Evolutionary conservation across 2,329 filamentous ascomycete species (phyloP).

Genomic region (Cladosporium sp.): DNA sequence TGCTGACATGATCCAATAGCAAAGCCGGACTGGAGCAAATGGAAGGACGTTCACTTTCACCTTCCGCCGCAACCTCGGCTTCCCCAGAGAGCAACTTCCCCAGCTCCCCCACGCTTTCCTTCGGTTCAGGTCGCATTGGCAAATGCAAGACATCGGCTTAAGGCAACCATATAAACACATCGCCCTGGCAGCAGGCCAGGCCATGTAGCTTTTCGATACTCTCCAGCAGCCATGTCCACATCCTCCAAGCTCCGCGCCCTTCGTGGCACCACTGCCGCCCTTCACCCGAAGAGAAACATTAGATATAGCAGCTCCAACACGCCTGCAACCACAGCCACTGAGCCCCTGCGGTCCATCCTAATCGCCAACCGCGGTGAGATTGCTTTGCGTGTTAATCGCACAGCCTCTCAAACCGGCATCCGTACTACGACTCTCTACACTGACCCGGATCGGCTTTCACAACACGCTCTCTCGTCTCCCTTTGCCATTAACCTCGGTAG

Average conservation of each 20-base stretch:
- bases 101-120: background rate
- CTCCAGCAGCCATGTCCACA: slow-evolving; percentile 19
- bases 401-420: slow-evolving; percentile 82
- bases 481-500: slow-evolving; percentile 79
- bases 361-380: slow-evolving; percentile 98
- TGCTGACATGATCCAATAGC: no score
- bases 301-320: slow-evolving; percentile 13
- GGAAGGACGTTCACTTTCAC: no score
- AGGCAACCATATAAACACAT: background rate
- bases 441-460: slow-evolving; percentile 77
- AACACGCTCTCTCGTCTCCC: slow-evolving; percentile 81
- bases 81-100: no score
- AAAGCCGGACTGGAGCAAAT: no score
- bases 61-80: no score
- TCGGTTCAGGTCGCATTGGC: background rate
- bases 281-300: slow-evolving; percentile 18
- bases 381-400: slow-evolving; percentile 84
- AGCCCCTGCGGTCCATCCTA: slow-evolving; percentile 60
- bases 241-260: slow-evolving; percentile 20
- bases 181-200: background rate
- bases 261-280: slow-evolving; percentile 16
- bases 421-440: slow-evolving; percentile 93
- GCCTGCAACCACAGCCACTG: slow-evolving; percentile 10
- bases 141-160: background rate
- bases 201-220: slow-evolving; percentile 3